Base-by-base conservation (phyloP, 225 moss, liverwort and hornwort genomes). In the Takakia lepidozioides region DNA sequence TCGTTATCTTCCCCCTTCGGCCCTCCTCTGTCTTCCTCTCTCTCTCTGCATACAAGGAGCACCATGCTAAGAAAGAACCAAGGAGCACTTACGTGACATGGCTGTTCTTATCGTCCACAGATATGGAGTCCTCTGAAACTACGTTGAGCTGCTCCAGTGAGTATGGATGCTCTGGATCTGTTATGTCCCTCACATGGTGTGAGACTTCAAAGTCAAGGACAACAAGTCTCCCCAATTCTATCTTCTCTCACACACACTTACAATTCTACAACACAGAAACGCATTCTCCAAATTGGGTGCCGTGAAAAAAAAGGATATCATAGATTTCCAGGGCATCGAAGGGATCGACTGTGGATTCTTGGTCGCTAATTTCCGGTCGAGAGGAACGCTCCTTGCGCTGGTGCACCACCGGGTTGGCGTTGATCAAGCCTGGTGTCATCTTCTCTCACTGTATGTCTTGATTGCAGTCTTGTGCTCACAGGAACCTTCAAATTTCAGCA, bases 121-220 rank as follows among this genome's bases (percentile, higher is more conserved):
- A 58, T 38, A 98, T 87, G 14, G 87, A 73, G 50, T 91, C 91
- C 57, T 91, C 83, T n/a, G 83, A 51, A 37, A 98, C 85, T 34
- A 98, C 98, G 55, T 91, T 87, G 29, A 98, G 78, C 62, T 98
- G 98, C 67, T 98, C 98, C 59, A 98, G 63, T 16, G 98, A 80
- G 52, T 87, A 98, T 1, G 91, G 98, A 57, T 98, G 98, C 81
- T 98, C 98, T 6, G 98, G 98, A 78, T 98, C 91, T 36, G 83
- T 83, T 37, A 98, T 98, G 35, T 98, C 98, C 53, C 98, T 76
- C 43, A 98, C 83, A 74, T 87, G 83, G 65, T 95, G 87, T 91
- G 64, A 59, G 29, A 54, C 19, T 2, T 46, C 49, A 15, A 52
- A 54, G 75, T 83, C 66, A 87, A 83, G 70, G 60, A 22, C 10